Conservation (phyloP, 495 filamentous ascomycete species). For the Apiosordaria backusii region DNA sequence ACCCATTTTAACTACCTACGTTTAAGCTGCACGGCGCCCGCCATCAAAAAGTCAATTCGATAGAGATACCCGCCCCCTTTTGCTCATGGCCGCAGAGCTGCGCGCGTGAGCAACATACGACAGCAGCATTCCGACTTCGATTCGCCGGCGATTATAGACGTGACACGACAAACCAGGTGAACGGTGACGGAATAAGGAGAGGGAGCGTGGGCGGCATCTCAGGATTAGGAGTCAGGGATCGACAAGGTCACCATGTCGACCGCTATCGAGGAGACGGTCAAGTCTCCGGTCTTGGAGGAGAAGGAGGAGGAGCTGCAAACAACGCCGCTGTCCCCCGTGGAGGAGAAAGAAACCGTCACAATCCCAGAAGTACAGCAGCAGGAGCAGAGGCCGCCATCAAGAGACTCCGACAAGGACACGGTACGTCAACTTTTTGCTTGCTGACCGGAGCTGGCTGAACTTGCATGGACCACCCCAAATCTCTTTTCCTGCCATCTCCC, state of each 20-base stretch:
- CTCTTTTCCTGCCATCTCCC: background rate
- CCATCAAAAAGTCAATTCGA: background rate
- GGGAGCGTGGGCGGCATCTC: background rate
- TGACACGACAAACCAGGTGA: background rate
- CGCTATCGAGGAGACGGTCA: background rate
- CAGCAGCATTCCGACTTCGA: background rate
- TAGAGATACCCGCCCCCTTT: background rate
- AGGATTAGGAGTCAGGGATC: background rate
- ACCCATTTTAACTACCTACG: too few relatives aligned
- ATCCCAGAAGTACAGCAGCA: background rate
- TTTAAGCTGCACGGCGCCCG: too few relatives aligned
- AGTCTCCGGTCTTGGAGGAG: slow-evolving; percentile 1
- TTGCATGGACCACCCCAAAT: background rate
- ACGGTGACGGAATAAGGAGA: background rate
- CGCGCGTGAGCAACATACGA: background rate
- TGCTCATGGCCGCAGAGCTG: slow-evolving; percentile 2
- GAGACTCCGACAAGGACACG: slow-evolving; percentile 38
- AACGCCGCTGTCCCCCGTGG: background rate
- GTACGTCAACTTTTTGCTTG: slow-evolving; percentile 24
- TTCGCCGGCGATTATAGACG: background rate
- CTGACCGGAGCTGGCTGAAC: background rate
- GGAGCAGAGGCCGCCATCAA: slow-evolving; percentile 11
- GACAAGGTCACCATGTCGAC: slow-evolving; percentile 1
- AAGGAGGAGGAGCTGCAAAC: background rate
- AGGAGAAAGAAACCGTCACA: slow-evolving; percentile 1